Percentiles rank a stretch among this genome's conserved stretches.
Conservation (phyloP, 1,139 yeast species). For the Pichia sp. region DNA sequence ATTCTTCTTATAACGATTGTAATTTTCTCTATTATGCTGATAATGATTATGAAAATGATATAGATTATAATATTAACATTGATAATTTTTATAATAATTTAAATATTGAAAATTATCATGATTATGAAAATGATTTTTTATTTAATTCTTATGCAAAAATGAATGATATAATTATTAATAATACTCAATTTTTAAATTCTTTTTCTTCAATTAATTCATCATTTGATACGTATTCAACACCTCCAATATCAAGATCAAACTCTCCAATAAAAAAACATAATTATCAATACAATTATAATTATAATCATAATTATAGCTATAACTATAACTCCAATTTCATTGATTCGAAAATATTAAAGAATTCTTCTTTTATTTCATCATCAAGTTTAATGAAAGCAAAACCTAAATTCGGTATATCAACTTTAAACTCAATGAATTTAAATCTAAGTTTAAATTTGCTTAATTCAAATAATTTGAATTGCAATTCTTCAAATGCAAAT, state of each 20-base stretch:
- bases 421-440: not conserved
- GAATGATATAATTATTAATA: not conserved
- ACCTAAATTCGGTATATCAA: not conserved
- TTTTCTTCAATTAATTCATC: slow-evolving; percentile 11
- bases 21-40: not conserved
- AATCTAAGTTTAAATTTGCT: not conserved
- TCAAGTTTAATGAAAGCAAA: no score
- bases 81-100: not conserved
- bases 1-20: not conserved
- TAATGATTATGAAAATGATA: not conserved
- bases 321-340: not conserved
- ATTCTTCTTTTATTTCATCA: not conserved
- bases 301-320: not conserved
- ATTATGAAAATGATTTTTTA: not conserved
- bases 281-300: not conserved
- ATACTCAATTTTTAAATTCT: slow-evolving; percentile 4
- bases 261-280: slow-evolving; percentile 3
- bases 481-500: not conserved
- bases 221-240: slow-evolving; percentile 5
- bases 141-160: slow-evolving; percentile 2
- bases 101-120: not conserved
- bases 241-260: slow-evolving; percentile 8
- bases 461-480: not conserved
- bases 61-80: not conserved
- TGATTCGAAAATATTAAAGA: not conserved